Conservation (phyloP, 176 grass and related monocot species). For the Avena eriantha region DNA sequence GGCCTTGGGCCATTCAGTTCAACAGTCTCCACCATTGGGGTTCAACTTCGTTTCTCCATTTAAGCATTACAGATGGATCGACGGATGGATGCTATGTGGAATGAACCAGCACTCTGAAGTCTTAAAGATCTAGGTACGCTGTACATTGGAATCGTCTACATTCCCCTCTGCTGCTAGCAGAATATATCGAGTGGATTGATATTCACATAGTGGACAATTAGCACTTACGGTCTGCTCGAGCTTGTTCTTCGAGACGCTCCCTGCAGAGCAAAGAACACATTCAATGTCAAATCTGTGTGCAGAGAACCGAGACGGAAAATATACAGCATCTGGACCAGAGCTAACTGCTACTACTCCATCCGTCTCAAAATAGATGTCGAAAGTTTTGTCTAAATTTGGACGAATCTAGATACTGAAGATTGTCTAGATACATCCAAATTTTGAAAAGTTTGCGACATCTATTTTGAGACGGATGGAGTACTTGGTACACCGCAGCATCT, state of each 20-base stretch:
- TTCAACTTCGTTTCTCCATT: not conserved
- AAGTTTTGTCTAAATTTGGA: too few species aligned
- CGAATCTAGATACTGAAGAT: too few species aligned
- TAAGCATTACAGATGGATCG: too few species aligned
- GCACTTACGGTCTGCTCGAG: conserved; percentile 68
- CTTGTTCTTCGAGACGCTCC: conserved; percentile 60
- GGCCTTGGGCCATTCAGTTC: not conserved
- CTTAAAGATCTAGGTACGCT: not conserved
- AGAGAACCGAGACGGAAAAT: not conserved
- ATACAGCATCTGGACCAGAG: not conserved
- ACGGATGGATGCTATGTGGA: too few species aligned
- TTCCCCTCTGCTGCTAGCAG: not conserved
- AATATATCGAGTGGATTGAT: not conserved
- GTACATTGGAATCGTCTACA: not conserved
- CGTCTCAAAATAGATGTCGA: too few species aligned
- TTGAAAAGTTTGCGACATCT: too few species aligned
- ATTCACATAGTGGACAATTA: conserved; percentile 3
- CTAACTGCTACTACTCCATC: too few species aligned
- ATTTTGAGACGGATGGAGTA: too few species aligned
- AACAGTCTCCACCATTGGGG: not conserved
- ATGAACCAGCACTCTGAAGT: too few species aligned
- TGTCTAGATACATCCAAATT: too few species aligned
- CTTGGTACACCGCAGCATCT: too few species aligned
- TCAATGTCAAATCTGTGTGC: not conserved
- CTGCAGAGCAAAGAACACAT: conserved; percentile 39